Conservation (phyloP, 805 yeast genomes). For the Suhomyces sp. region DNA sequence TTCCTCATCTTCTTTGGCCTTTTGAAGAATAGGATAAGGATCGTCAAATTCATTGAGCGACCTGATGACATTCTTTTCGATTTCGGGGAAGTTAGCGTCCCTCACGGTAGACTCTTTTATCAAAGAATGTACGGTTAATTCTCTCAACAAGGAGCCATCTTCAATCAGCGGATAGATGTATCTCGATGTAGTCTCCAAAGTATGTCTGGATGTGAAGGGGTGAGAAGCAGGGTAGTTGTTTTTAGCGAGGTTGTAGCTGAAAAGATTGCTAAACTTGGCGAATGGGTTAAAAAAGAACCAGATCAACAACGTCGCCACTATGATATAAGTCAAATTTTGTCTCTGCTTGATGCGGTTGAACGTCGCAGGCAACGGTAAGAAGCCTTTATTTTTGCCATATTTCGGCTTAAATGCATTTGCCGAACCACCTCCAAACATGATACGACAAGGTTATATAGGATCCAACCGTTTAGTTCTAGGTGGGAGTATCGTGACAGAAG, state of each 20-base stretch:
- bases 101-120: conserved; percentile 48
- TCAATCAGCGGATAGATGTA: conserved; percentile 75
- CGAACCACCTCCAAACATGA: conserved; percentile 3
- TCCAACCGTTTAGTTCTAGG: background rate
- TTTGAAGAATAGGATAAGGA: conserved; percentile 31
- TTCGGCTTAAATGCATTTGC: conserved; percentile 27
- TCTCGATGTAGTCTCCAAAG: conserved; percentile 46
- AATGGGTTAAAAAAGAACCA: conserved; percentile 24
- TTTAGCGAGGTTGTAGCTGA: conserved; percentile 5
- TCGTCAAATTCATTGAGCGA: conserved; percentile 46
- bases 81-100: conserved; percentile 41
- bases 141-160: conserved; percentile 59
- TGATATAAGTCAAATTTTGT: conserved; percentile 13
- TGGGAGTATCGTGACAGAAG: background rate
- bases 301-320: conserved; percentile 15
- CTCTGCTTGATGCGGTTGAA: conserved; percentile 17
- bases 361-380: conserved; percentile 31
- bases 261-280: background rate
- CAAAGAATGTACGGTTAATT: conserved; percentile 51
- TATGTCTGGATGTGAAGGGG: conserved; percentile 30
- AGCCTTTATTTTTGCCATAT: conserved; percentile 17
- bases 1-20: conserved; percentile 45
- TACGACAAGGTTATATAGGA: background rate
- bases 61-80: conserved; percentile 31
- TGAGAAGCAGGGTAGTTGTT: conserved; percentile 29